phyloP scores from a whole-genome alignment of 2,329 filamentous ascomycete species.

The Fusarium proliferatum region DNA sequence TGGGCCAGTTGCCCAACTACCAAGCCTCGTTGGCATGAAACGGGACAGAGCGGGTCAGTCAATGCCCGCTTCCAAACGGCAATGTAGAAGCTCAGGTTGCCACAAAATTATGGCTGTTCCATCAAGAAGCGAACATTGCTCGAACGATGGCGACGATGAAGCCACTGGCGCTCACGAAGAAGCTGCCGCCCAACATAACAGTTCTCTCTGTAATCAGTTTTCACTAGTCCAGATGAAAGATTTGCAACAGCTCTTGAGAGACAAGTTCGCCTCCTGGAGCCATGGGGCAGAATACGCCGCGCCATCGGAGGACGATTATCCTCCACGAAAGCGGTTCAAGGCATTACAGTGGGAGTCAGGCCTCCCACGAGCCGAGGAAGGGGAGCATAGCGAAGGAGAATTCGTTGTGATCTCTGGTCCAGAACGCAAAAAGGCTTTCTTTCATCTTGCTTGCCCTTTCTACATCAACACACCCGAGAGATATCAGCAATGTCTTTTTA shows the following conservation, averaged over 20 bases:
- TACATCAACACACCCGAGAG: background rate
- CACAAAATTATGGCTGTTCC: background rate
- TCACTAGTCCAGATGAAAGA: background rate
- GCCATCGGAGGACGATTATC: background rate
- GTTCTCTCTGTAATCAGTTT: background rate
- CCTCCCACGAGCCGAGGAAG: background rate
- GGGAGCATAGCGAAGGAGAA: background rate
- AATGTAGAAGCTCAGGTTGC: background rate
- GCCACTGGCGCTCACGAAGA: background rate
- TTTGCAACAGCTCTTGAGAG: background rate
- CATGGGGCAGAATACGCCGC: background rate
- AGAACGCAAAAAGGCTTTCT: background rate
- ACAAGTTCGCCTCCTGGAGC: background rate
- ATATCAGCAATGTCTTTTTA: background rate
- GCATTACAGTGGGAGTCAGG: background rate
- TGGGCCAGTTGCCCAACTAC: background rate
- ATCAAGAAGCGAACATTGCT: background rate
- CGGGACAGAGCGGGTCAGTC: background rate
- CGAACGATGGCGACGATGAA: background rate
- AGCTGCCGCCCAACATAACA: background rate
- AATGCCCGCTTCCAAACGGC: no score
- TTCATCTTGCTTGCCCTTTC: background rate
- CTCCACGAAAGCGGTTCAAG: background rate
- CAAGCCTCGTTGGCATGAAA: background rate
- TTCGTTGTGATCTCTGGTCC: background rate